Evolutionary conservation across 352 stramenopile species (phyloP).

Genomic region (Phytophthora litchii): DNA sequence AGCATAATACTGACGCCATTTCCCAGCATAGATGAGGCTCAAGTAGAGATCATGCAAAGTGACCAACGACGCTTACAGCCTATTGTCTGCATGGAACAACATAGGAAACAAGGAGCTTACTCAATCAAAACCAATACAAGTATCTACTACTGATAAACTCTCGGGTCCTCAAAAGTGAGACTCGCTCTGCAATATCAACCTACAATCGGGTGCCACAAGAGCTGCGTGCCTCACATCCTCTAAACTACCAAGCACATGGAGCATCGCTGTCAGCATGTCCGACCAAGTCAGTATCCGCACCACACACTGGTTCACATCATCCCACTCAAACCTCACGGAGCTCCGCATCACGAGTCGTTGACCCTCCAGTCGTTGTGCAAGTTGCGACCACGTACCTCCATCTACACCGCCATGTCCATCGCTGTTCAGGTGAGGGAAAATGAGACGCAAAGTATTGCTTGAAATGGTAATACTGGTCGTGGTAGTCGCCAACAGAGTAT

Average conservation of each 20-base stretch:
- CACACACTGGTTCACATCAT: background rate
- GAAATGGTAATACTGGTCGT: background rate
- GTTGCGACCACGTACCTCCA: background rate
- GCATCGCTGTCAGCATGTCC: slow-evolving; percentile 1
- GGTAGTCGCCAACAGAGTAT: background rate
- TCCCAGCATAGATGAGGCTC: too few relatives aligned
- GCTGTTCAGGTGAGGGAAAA: background rate
- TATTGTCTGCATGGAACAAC: too few relatives aligned
- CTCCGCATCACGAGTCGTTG: background rate
- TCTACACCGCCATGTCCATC: background rate
- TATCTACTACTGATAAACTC: too few relatives aligned
- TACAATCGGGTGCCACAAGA: background rate
- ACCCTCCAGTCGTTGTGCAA: background rate
- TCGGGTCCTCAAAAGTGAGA: too few relatives aligned
- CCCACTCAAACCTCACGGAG: slow-evolving; percentile 1
- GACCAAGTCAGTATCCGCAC: background rate
- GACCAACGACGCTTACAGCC: too few relatives aligned
- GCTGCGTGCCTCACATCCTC: slow-evolving; percentile 5
- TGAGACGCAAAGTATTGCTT: background rate
- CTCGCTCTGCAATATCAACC: too few relatives aligned
- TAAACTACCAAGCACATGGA: background rate
- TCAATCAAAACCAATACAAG: too few relatives aligned
- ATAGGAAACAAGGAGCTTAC: too few relatives aligned
- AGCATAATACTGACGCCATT: too few relatives aligned
- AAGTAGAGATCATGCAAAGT: too few relatives aligned